Evolutionary conservation across 2,329 filamentous ascomycete species (phyloP), one percentile per base, ranked within the genome.

Genomic region (Monilinia vaccinii-corymbosi): DNA sequence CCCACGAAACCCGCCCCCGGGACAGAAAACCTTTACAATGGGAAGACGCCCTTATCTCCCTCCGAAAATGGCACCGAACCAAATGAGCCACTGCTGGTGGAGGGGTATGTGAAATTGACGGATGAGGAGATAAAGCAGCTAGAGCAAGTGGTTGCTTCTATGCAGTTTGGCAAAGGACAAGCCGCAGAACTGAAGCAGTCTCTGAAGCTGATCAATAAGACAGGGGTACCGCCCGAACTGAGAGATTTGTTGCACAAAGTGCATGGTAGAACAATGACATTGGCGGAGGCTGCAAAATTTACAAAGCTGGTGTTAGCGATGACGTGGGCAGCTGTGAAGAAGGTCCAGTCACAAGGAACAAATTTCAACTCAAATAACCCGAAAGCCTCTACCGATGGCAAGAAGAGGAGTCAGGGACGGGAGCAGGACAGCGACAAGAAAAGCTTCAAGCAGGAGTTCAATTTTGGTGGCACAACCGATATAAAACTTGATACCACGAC

Each of bases 161-260:
- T 88, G 61, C 81, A 82, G 65, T 62, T 73, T 88, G 61, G 81
- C 82, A 65, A 76, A 79, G 62, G 78, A 77, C 55, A 73, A 90
- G 60, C 86, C 87, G 9, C 76, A 79, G 58, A 78, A 79, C 73
- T 91, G 61, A 78, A 84, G 61, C 78, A 81, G 51, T 78, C 85
- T 10, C 74, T 88, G n/a, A 75, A 81, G 62, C 76, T 80, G 32
- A 79, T 93, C 62, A 83, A 85, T 74, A 78, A 79, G 62, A 79
- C 85, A 46, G 91, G 91, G 11, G 82, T 91, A 18, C 89, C 90
- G 1, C 68, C 75, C 25, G 89, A 74, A 71, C 75, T 69, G 75
- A 77, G 31, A 72, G 80, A 69, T 60, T 71, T 70, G 64, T 70
- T 67, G 58, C 70, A 66, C 28, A 66, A 68, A 23, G 63, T 67